These are phyloP conservation scores for Stylosanthes scabra DNA, from an alignment of 331 rosid species.

Conservation along the genomic window DNA sequence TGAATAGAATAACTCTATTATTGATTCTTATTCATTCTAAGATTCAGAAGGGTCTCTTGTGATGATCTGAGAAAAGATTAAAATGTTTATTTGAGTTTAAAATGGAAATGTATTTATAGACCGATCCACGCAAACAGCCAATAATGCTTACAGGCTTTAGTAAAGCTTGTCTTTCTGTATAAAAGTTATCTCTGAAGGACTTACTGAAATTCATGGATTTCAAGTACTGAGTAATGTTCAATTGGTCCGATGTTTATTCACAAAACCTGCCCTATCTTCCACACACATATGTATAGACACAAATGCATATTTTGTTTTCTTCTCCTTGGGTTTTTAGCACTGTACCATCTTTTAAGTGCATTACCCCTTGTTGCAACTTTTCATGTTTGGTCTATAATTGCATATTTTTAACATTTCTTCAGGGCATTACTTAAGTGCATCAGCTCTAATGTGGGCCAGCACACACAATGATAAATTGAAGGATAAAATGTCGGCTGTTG, in stretches of 20 bases:
- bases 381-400: conserved; percentile 7
- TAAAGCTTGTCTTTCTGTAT: conserved; percentile 8
- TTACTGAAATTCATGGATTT: conserved; percentile 5
- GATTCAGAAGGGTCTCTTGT: conserved; percentile 12
- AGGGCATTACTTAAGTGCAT: conserved; percentile 96
- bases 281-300: conserved; percentile 16
- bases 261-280: conserved; percentile 11
- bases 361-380: conserved; percentile 23
- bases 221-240: neutral
- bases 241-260: conserved; percentile 27
- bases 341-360: conserved; percentile 12
- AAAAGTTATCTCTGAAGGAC: conserved; percentile 11
- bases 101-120: neutral
- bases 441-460: conserved; percentile 92
- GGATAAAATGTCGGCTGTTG: conserved; percentile 66
- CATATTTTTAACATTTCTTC: conserved; percentile 23
- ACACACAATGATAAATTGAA: conserved; percentile 60
- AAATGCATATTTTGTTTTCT: neutral
- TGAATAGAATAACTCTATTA: too few relatives aligned
- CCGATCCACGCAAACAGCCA: conserved; percentile 14
- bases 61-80: conserved; percentile 13
- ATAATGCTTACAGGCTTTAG: conserved; percentile 6
- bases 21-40: neutral
- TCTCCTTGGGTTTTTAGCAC: conserved; percentile 7
- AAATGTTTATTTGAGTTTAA: neutral